Evolutionary conservation across 441 rosid genomes (phyloP).

Genomic region (Jatropha podagrica): DNA sequence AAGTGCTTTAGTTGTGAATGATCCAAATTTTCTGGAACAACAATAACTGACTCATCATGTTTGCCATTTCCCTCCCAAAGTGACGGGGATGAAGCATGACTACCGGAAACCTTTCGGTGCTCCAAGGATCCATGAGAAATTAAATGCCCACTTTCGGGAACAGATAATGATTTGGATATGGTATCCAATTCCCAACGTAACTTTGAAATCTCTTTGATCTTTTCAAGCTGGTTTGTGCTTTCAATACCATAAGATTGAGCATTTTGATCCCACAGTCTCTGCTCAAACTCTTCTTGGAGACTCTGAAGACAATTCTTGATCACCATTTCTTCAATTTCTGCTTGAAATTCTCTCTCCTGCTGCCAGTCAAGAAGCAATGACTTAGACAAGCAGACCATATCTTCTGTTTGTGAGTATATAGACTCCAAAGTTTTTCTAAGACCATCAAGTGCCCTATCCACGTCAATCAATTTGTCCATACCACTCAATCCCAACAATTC

Average conservation of each 20-base stretch:
- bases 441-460: conserved; percentile 51
- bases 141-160: conserved; percentile 54
- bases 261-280: conserved; percentile 44
- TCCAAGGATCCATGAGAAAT: conserved; percentile 57
- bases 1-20: conserved; percentile 43
- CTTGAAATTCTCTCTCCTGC: conserved; percentile 50
- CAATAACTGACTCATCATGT: conserved; percentile 49
- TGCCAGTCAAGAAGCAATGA: conserved; percentile 47
- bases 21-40: conserved; percentile 54
- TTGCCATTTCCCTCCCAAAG: conserved; percentile 64
- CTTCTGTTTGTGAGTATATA: conserved; percentile 36
- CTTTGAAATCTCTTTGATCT: conserved; percentile 57
- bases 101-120: conserved; percentile 57
- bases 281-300: conserved; percentile 63
- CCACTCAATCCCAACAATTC: conserved; percentile 43
- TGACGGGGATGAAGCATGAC: conserved; percentile 41
- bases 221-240: conserved; percentile 41
- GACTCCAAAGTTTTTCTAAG: conserved; percentile 47
- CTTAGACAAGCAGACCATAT: conserved; percentile 37
- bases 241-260: conserved; percentile 33
- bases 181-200: conserved; percentile 72
- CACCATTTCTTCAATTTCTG: conserved; percentile 54
- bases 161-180: conserved; percentile 49
- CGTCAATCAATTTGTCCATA: conserved; percentile 42
- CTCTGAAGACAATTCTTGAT: conserved; percentile 42